Evolutionary conservation across 1,284 basidiomycete species (phyloP), one percentile per base, ranked within the genome.

Genomic region (Ceratobasidium sp.): DNA sequence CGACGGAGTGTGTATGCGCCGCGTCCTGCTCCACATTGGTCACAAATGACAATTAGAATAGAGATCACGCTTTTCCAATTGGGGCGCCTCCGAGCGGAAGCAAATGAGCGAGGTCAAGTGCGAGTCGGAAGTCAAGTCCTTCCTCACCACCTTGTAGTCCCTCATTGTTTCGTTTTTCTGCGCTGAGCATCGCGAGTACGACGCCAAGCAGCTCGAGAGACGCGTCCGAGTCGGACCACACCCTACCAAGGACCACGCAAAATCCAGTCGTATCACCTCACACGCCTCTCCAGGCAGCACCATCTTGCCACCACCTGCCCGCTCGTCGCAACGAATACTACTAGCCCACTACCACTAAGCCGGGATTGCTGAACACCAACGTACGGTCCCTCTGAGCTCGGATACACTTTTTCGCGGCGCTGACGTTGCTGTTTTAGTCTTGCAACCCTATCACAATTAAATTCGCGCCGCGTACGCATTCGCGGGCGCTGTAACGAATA

Each of bases 251-350:
- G 69, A 71, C 58, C 30, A 62, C 55, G 26, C 46, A 52, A 26
- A 54, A 21, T 73, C 58, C 50, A 59, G 57, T 64, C 35, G 35
- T 38, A 38, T 38, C 26, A 21, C 52, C 38, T 52, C 73, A 76
- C 76, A 74, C 75, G 75, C 76, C 76, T 73, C 72, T 85, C 86
- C 85, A 82, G 80, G 82, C 80, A 84, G 82, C 87, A 86, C 86
- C 86, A 83, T 80, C 87, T 54, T 50, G 35, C 86, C 85, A 83
- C 80, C 82, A 74, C 67, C 54, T 78, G 52, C 62, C 62, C 62
- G 46, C 62, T 23, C 55, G 55, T 58, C 55, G 52, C 52, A 57
- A 55, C 70, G 58, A 72, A 38, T 38, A 38, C 47, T 28, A 72
- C 70, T 46, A 70, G 43, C 28, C 49, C 58, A 44, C 58, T 41